Conservation (phyloP, 2,329 filamentous ascomycete genomes). For the Graphium sp. region DNA sequence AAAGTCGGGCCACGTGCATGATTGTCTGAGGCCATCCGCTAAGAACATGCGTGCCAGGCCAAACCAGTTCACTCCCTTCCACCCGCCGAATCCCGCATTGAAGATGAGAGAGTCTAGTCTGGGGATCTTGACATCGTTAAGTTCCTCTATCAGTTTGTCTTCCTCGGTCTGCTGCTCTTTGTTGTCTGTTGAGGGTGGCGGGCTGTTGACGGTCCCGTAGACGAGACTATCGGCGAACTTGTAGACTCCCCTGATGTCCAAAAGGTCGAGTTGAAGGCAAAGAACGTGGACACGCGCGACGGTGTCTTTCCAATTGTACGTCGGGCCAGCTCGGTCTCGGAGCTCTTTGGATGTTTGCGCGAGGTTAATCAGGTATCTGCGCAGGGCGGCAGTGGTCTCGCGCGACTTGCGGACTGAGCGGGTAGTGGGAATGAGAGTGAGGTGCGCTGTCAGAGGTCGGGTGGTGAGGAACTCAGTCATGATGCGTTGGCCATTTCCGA, state of each 20-base stretch:
- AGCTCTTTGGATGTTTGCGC: constrained; percentile 18
- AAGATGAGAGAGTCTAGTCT: constrained; percentile 65
- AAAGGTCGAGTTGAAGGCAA: constrained; percentile 42
- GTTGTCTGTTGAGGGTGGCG: no score
- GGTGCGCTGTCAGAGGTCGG: constrained; percentile 46
- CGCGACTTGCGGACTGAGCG: constrained; percentile 58
- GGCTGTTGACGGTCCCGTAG: constrained; percentile 25
- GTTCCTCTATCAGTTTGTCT: constrained; percentile 14
- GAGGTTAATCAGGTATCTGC: constrained; percentile 39
- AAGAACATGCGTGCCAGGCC: constrained; percentile 20
- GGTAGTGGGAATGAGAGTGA: constrained; percentile 73
- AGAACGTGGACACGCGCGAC: constrained; percentile 39
- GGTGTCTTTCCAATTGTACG: constrained; percentile 18
- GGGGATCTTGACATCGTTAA: constrained; percentile 35
- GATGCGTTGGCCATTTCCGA: constrained; percentile 66
- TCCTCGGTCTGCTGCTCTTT: no score
- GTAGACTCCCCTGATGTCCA: constrained; percentile 34
- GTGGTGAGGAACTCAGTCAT: constrained; percentile 77
- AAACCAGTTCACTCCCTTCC: constrained; percentile 50
- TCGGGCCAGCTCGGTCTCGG: constrained; percentile 13
- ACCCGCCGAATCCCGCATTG: constrained; percentile 82
- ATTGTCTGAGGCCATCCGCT: constrained; percentile 43
- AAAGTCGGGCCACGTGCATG: constrained; percentile 61
- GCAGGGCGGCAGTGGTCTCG: constrained; percentile 50
- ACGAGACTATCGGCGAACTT: constrained; percentile 28